Evolutionary conservation across 2,329 filamentous ascomycete species (phyloP), one percentile per base, ranked within the genome.

Genomic region (Cladophialophora yegresii): DNA sequence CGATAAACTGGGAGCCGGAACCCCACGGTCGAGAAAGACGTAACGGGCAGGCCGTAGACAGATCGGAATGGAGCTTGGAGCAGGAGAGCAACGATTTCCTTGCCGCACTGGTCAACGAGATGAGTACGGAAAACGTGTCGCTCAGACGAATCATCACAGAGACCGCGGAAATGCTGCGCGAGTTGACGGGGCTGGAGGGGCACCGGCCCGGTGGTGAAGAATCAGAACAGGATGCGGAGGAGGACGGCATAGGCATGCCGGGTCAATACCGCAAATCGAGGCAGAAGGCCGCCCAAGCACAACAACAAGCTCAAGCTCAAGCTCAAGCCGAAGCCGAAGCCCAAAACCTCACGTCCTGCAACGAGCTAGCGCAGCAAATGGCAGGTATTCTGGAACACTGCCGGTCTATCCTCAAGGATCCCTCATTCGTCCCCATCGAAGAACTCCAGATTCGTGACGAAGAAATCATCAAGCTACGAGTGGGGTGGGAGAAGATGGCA

Each of bases 401-500:
- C 68, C 86, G 90, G 69, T 89, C 85, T 2, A 85, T 99, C 43
- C 82, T 99, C 51, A 97, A 92, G 8, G 98, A 98, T 73, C 95
- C 95, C 1, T 96, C 93, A 2, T 99, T 98, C 75, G 95, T 97
- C 13, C 91, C 93, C 0, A 86, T 98, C 23, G 95, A 98, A 72
- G 95, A 98, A 75, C 92, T 99, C 1, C 89, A 96, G 73, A 79
- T 92, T n/a, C 87, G 93, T 61, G 93, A 99, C 69, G 89, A 96
- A 65, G 93, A 97, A 75, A 98, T 99, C 69, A 83, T 85, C 58
- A 85, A 91, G 58, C 81, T 99, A 54, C 87, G 91, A 61, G 86
- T 89, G 61, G 92, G 93, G 16, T 96, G 93, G 89, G 90, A 96
- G 75, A 92, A 90, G 77, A 96, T 98, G 91, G 93, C 98, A 76